A percentile compares a stretch with the other conserved stretches of the same genome.
phyloP scores from a whole-genome alignment of 305 asterid genomes.

The Stenogyne calaminthoides region DNA sequence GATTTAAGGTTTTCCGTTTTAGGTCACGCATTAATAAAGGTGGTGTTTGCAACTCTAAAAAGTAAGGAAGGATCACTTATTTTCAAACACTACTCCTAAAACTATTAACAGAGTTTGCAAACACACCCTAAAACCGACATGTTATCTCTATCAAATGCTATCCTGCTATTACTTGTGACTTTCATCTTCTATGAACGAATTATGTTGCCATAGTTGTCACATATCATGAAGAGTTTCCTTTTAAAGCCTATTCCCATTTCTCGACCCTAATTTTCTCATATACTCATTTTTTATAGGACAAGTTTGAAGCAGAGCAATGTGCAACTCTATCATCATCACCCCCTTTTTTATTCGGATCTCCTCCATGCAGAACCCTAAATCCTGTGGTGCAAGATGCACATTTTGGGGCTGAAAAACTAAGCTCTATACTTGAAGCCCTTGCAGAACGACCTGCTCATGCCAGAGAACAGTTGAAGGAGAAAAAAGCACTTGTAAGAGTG shows the following conservation, averaged over 20 bases:
- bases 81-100: not conserved
- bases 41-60: not conserved
- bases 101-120: too few relatives aligned
- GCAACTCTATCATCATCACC: slow-evolving; percentile 41
- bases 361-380: slow-evolving; percentile 53
- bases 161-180: not conserved
- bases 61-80: not conserved
- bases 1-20: not conserved
- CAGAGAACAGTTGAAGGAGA: slow-evolving; percentile 29
- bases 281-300: slow-evolving; percentile 31
- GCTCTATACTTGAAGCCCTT: slow-evolving; percentile 22
- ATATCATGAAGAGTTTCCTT: not conserved
- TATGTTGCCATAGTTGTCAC: not conserved
- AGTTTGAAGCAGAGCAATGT: slow-evolving; percentile 31
- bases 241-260: not conserved
- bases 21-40: not conserved
- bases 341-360: slow-evolving; percentile 55
- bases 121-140: not conserved
- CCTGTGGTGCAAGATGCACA: slow-evolving; percentile 50
- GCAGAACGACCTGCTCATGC: slow-evolving; percentile 27
- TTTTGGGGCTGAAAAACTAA: slow-evolving; percentile 36
- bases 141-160: not conserved
- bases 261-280: not conserved
- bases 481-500: slow-evolving; percentile 42
- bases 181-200: not conserved